phyloP scores from a whole-genome alignment of 306 rosid species.

The Bauhinia variegata region DNA sequence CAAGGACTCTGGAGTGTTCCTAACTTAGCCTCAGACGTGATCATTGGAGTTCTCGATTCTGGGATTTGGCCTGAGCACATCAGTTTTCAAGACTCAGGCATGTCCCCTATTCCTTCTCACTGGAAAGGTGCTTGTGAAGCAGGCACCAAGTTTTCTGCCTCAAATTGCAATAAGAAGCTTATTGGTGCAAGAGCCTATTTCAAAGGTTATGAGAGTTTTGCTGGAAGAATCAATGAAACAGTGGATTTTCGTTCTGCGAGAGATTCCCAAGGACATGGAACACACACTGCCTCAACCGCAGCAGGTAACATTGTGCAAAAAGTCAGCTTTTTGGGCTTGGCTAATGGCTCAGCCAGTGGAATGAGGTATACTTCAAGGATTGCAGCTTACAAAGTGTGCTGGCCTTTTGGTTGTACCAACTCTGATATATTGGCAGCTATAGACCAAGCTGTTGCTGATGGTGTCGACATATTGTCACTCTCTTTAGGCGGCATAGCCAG shows the following conservation, averaged over 20 bases:
- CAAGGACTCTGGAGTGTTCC: constrained; percentile 61
- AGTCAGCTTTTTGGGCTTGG: constrained; percentile 55
- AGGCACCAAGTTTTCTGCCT: constrained; percentile 60
- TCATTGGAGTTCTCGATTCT: constrained; percentile 65
- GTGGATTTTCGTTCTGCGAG: constrained; percentile 56
- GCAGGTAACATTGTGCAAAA: constrained; percentile 53
- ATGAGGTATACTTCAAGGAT: constrained; percentile 70
- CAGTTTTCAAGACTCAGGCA: constrained; percentile 59
- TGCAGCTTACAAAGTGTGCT: constrained; percentile 75
- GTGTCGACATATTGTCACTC: constrained; percentile 72
- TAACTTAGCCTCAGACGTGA: constrained; percentile 60
- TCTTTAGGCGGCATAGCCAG: constrained; percentile 61
- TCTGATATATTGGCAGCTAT: constrained; percentile 70
- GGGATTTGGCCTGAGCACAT: constrained; percentile 82
- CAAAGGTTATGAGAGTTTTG: constrained; percentile 60
- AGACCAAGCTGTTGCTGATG: constrained; percentile 70
- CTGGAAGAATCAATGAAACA: constrained; percentile 56
- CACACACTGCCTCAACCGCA: constrained; percentile 81
- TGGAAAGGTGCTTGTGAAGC: constrained; percentile 73
- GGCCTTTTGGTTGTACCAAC: constrained; percentile 65
- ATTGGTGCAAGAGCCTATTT: constrained; percentile 63
- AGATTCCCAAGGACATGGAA: constrained; percentile 72
- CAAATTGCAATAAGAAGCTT: constrained; percentile 72
- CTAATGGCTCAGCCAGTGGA: constrained; percentile 62
- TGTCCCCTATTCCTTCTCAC: constrained; percentile 49